Conservation (phyloP, 1,284 basidiomycete genomes). For the Veloporphyrellus conicus region DNA sequence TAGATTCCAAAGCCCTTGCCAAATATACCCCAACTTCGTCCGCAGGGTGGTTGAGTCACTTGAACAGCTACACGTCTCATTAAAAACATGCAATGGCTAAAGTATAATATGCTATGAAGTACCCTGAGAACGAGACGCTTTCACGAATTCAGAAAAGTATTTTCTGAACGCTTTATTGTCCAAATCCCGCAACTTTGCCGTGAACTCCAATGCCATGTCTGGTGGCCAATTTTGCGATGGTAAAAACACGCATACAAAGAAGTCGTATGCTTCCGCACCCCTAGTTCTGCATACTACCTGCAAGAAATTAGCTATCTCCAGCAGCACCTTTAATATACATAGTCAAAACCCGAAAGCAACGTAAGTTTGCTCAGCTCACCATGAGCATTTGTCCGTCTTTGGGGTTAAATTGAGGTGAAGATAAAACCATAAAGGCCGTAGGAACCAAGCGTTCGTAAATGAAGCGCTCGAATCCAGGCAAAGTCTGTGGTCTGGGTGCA, state of each 20-base stretch:
- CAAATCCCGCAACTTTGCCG: slow-evolving; percentile 70
- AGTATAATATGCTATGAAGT: slow-evolving; percentile 45
- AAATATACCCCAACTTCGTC: slow-evolving; percentile 22
- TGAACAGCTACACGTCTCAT: neutral
- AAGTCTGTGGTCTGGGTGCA: slow-evolving; percentile 38
- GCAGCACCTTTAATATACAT: slow-evolving; percentile 60
- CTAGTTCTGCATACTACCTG: slow-evolving; percentile 77
- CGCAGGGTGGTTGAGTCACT: neutral
- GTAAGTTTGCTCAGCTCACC: slow-evolving; percentile 44
- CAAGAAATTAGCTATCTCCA: slow-evolving; percentile 83
- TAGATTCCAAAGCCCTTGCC: slow-evolving; percentile 33
- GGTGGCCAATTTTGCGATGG: slow-evolving; percentile 86
- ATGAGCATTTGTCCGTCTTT: slow-evolving; percentile 83
- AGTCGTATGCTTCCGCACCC: slow-evolving; percentile 81
- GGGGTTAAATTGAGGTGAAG: slow-evolving; percentile 77
- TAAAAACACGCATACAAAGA: slow-evolving; percentile 76
- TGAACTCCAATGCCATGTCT: slow-evolving; percentile 75
- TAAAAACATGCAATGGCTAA: slow-evolving; percentile 4
- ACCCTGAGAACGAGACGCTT: slow-evolving; percentile 53
- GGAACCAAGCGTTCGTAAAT: slow-evolving; percentile 88
- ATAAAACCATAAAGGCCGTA: slow-evolving; percentile 78
- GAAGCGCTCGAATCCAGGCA: slow-evolving; percentile 92
- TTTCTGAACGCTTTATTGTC: slow-evolving; percentile 84
- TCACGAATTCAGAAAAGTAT: slow-evolving; percentile 84
- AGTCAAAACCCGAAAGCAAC: slow-evolving; percentile 2